Base-by-base conservation (phyloP, 495 filamentous ascomycete genomes). In the Penicillium cataractarum region DNA sequence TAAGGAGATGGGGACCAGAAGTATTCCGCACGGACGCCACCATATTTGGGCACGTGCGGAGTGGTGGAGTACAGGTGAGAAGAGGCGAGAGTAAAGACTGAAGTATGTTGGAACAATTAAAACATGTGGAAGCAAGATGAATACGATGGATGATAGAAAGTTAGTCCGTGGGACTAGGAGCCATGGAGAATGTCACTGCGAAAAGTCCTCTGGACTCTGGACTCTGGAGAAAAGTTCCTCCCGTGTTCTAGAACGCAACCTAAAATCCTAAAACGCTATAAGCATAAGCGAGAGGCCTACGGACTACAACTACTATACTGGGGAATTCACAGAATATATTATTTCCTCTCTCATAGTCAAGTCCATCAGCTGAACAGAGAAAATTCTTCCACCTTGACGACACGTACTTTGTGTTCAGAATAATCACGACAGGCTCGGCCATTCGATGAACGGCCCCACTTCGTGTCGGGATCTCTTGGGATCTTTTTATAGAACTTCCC, bases 401-500 rank as follows among this genome's bases (percentile, higher is more conserved):
- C 42, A 44, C 40, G 19, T 44, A 44, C 40, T 44, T 44, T 44
- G 46, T 17, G 46, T 50, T 50, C 46, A 26, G 46, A 17, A 50
- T 29, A 9, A 29, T 50, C 46, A 6, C 42, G 9, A 22, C 12
- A 24, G 46, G 24, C 46, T 50, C 22, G 26, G 46, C 46, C 46
- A 46, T 46, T 46, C 42, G 46, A 50, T 50, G 46, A 29, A 17
- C 46, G 46, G 42, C 24, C 46, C 46, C 46, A 50, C 46, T 50
- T 50, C 9, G 22, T 21, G 46, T 50, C 22, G 42, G 42, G 42
- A 46, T 46, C 42, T 46, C 9, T 50, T 29, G 46, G 46, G 46
- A 27, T 50, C 46, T 50, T 50, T 50, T 50, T 50, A 50, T 50
- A 50, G 46, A 26, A 50, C 22, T 21, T n/a, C n/a, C n/a, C n/a